Evolutionary conservation across 257 asterid species (phyloP).

Genomic region (Jaltomata sinuosa): DNA sequence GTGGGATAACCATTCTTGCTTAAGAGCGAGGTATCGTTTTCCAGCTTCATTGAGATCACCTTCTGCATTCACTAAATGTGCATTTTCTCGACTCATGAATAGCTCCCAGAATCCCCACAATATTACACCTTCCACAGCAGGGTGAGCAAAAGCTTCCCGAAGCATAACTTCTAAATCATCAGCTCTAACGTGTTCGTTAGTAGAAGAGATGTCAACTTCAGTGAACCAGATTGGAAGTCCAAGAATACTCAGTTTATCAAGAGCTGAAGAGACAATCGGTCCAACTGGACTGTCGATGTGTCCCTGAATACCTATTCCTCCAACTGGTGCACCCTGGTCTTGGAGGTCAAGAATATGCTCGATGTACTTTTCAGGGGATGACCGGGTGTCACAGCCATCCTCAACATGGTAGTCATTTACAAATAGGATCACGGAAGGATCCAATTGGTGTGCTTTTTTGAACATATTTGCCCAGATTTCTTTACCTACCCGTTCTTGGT

Average conservation of each 20-base stretch:
- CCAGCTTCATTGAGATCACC: slow-evolving; percentile 83
- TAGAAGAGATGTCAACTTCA: slow-evolving; percentile 68
- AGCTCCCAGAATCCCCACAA: slow-evolving; percentile 97
- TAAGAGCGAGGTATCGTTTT: slow-evolving; percentile 42
- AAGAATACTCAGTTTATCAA: slow-evolving; percentile 55
- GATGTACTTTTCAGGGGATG: slow-evolving; percentile 72
- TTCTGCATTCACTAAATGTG: slow-evolving; percentile 65
- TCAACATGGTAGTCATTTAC: slow-evolving; percentile 84
- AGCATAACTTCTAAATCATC: slow-evolving; percentile 85
- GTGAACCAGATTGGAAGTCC: slow-evolving; percentile 96
- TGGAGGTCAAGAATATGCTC: slow-evolving; percentile 65
- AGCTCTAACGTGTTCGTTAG: slow-evolving; percentile 65
- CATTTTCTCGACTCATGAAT: slow-evolving; percentile 69
- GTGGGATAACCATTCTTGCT: slow-evolving; percentile 65
- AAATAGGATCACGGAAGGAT: slow-evolving; percentile 55
- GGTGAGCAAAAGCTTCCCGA: slow-evolving; percentile 81
- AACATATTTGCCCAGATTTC: slow-evolving; percentile 57
- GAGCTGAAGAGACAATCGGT: slow-evolving; percentile 52
- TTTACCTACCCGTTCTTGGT: slow-evolving; percentile 67
- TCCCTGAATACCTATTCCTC: slow-evolving; percentile 91
- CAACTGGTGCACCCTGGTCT: slow-evolving; percentile 75
- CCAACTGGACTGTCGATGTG: slow-evolving; percentile 78
- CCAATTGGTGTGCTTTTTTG: slow-evolving; percentile 57
- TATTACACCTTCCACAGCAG: slow-evolving; percentile 82
- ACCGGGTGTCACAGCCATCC: slow-evolving; percentile 54